These are phyloP conservation scores for Salinomyces thailandicus DNA, from an alignment of 2,329 filamentous ascomycete genomes.

Conservation along the genomic window DNA sequence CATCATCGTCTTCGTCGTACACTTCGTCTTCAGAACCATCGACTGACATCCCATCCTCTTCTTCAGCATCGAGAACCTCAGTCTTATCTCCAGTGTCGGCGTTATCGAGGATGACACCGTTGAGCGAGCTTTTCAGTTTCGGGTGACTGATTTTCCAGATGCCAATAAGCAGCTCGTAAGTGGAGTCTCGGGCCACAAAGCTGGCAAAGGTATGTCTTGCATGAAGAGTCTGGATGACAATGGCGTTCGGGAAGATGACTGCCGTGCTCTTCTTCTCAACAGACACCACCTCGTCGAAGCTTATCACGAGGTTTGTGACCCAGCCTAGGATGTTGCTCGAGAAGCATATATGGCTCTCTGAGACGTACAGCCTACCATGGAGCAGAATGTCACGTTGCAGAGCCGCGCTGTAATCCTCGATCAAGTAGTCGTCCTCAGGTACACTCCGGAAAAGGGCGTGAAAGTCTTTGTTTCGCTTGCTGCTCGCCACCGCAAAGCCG, in stretches of 20 bases:
- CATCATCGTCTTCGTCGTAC: slow-evolving; percentile 67
- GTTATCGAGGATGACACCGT: slow-evolving; percentile 73
- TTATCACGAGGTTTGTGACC: slow-evolving; percentile 95
- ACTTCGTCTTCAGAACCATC: slow-evolving; percentile 65
- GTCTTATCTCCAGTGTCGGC: slow-evolving; percentile 76
- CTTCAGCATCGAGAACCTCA: slow-evolving; percentile 62
- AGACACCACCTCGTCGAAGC: slow-evolving; percentile 93
- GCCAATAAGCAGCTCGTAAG: slow-evolving; percentile 92
- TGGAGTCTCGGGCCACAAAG: slow-evolving; percentile 86
- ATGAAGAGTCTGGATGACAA: slow-evolving; percentile 92
- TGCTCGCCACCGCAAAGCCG: slow-evolving; percentile 90
- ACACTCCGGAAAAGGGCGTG: slow-evolving; percentile 91
- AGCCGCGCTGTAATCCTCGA: slow-evolving; percentile 96
- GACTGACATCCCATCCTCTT: slow-evolving; percentile 37
- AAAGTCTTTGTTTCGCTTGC: slow-evolving; percentile 92
- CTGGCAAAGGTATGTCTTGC: slow-evolving; percentile 94
- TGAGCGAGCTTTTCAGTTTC: slow-evolving; percentile 78
- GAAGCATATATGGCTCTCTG: slow-evolving; percentile 94
- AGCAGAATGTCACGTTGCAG: slow-evolving; percentile 90
- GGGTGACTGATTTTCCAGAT: slow-evolving; percentile 98
- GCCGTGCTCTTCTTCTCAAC: slow-evolving; percentile 96
- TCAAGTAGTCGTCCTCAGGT: slow-evolving; percentile 93
- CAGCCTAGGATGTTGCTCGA: slow-evolving; percentile 98
- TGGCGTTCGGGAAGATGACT: slow-evolving; percentile 89
- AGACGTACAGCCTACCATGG: slow-evolving; percentile 88